Percentiles rank a stretch among this genome's conserved stretches.
phyloP scores from a whole-genome alignment of 164 flowering plant species.

The Amborella trichopoda region DNA sequence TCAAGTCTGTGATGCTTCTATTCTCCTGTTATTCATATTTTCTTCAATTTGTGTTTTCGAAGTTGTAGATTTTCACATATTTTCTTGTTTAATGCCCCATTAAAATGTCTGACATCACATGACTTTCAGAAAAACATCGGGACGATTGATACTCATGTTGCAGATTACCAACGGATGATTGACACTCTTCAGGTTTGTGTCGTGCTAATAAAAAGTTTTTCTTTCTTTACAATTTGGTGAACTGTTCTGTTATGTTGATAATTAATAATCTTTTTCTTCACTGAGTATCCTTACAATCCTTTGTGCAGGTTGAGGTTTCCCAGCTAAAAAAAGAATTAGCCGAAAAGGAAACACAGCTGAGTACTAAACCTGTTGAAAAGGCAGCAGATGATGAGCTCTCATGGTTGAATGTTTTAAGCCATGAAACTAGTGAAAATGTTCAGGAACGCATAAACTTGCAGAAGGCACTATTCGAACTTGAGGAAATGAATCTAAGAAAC shows the following conservation, averaged over 20 bases:
- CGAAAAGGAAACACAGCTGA: slow-evolving; percentile 68
- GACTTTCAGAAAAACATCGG: slow-evolving; percentile 84
- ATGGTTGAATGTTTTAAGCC: slow-evolving; percentile 70
- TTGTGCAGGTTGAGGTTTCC: slow-evolving; percentile 58
- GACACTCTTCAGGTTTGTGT: slow-evolving; percentile 71
- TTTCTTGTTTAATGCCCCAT: too few relatives aligned
- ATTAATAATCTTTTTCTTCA: too few relatives aligned
- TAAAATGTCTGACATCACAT: too few relatives aligned
- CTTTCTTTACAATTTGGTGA: background rate
- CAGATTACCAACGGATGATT: slow-evolving; percentile 88
- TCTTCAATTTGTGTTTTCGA: too few relatives aligned
- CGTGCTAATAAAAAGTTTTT: slow-evolving; percentile 1
- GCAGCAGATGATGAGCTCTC: slow-evolving; percentile 66
- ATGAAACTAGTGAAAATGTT: slow-evolving; percentile 79
- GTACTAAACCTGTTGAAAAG: slow-evolving; percentile 57
- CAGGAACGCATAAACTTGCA: slow-evolving; percentile 87
- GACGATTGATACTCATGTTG: slow-evolving; percentile 72
- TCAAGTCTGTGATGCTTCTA: too few relatives aligned
- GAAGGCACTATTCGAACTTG: slow-evolving; percentile 82
- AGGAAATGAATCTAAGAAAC: slow-evolving; percentile 68
- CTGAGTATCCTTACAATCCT: too few relatives aligned
- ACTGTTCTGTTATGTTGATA: slow-evolving; percentile 1
- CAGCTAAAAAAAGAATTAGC: slow-evolving; percentile 64
- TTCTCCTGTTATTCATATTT: too few relatives aligned
- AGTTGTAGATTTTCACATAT: too few relatives aligned